phyloP scores from a whole-genome alignment of 768 basidiomycete species.

The Tylopilus sp. region DNA sequence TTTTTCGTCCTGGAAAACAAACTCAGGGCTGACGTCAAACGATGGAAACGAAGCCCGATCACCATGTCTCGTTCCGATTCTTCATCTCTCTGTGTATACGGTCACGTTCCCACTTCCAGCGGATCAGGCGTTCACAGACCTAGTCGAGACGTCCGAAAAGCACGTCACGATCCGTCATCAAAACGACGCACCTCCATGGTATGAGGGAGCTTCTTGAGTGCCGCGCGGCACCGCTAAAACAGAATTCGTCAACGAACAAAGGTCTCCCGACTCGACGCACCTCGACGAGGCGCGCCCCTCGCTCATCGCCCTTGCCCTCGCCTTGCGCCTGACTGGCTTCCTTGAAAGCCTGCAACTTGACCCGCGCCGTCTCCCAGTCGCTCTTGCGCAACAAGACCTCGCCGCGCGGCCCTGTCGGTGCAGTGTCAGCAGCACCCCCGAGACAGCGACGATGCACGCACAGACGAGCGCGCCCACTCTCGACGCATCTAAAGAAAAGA shows the following conservation, averaged over 20 bases:
- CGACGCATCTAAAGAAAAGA: constrained; percentile 4
- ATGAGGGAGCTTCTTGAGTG: not conserved
- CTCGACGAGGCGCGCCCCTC: not conserved
- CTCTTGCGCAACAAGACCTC: constrained; percentile 15
- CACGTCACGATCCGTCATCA: not conserved
- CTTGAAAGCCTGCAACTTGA: constrained; percentile 2
- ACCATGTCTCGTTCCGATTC: constrained; percentile 17
- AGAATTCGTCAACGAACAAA: not conserved
- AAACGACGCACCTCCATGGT: constrained; percentile 20
- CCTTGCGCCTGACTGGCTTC: not conserved
- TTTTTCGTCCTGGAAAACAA: constrained; percentile 30
- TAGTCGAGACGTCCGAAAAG: not conserved
- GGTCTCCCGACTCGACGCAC: constrained; percentile 2
- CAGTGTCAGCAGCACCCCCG: too few relatives aligned
- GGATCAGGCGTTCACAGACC: constrained; percentile 23
- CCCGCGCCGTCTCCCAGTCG: constrained; percentile 12
- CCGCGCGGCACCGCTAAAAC: constrained; percentile 4
- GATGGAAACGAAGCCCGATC: not conserved
- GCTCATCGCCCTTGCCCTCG: not conserved
- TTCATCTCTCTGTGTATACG: not conserved
- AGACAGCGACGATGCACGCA: constrained; percentile 4
- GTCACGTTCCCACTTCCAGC: constrained; percentile 28
- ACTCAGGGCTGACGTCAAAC: not conserved
- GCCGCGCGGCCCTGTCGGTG: constrained; percentile 25
- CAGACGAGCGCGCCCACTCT: not conserved